Evolutionary conservation across 768 basidiomycete species (phyloP).

Genomic region (Boletus edulis): DNA sequence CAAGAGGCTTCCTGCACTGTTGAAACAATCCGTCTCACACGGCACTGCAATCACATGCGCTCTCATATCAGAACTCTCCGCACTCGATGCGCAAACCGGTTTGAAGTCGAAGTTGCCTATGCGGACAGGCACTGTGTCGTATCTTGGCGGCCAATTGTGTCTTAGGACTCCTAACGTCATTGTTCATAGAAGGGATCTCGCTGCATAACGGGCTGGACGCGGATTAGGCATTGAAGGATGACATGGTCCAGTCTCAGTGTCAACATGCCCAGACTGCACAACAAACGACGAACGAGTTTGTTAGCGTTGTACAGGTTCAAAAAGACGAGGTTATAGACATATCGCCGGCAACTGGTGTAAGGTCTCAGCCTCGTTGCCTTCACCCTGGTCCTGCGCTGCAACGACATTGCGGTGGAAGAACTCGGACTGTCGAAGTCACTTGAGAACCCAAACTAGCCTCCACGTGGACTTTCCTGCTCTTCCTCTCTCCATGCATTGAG

Average conservation of each 20-base stretch:
- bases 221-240: background rate
- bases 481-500: too few species aligned
- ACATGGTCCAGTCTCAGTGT: background rate
- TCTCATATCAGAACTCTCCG: constrained; percentile 27
- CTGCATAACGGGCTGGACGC: constrained; percentile 1
- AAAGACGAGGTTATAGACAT: background rate
- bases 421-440: too few species aligned
- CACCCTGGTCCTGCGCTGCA: too few species aligned
- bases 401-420: too few species aligned
- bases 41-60: constrained; percentile 44
- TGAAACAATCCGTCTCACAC: constrained; percentile 33
- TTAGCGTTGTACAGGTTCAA: background rate
- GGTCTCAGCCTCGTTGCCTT: too few species aligned
- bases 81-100: constrained; percentile 32
- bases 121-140: constrained; percentile 40
- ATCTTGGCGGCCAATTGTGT: constrained; percentile 36
- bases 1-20: constrained; percentile 38
- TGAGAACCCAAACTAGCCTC: too few species aligned
- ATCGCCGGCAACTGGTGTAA: too few species aligned
- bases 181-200: constrained; percentile 6
- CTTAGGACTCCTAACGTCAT: constrained; percentile 1
- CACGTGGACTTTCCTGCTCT: too few species aligned
- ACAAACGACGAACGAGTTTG: background rate
- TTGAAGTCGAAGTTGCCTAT: constrained; percentile 36
- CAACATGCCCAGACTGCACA: background rate